phyloP scores from a whole-genome alignment of 139 green algal genomes.

The Chlamydomonas sp. region DNA sequence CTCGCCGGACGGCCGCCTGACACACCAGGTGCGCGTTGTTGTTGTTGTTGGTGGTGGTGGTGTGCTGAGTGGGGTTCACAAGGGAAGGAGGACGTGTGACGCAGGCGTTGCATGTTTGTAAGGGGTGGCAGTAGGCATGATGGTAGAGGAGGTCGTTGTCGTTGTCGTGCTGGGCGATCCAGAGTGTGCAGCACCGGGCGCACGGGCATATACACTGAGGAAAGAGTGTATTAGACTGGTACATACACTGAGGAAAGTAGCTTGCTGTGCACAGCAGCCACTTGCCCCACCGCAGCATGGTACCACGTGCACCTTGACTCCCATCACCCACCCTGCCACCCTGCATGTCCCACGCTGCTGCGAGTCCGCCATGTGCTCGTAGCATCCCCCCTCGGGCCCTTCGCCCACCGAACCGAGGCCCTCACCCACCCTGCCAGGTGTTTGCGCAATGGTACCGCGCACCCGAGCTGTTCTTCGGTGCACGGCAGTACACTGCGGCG shows the following conservation, averaged over 20 bases:
- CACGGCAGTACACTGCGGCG: slow-evolving; percentile 74
- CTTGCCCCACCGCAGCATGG: too few species aligned
- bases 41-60: not conserved
- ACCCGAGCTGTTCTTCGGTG: slow-evolving; percentile 91
- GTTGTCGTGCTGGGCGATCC: too few species aligned
- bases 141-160: too few species aligned
- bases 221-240: too few species aligned
- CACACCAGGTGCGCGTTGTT: slow-evolving; percentile 61
- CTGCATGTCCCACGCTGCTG: not conserved
- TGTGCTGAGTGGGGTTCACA: not conserved
- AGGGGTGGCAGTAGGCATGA: too few species aligned
- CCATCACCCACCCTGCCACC: not conserved
- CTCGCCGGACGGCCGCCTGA: slow-evolving; percentile 71
- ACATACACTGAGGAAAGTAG: too few species aligned
- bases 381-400: not conserved
- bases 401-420: not conserved
- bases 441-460: slow-evolving; percentile 94
- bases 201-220: too few species aligned
- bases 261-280: too few species aligned
- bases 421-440: slow-evolving; percentile 68
- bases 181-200: too few species aligned
- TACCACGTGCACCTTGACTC: too few species aligned
- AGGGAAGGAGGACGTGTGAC: not conserved
- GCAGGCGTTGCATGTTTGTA: not conserved
- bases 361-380: not conserved